phyloP scores from a whole-genome alignment of 2,329 filamentous ascomycete genomes.

The Epichloe coenophiala region DNA sequence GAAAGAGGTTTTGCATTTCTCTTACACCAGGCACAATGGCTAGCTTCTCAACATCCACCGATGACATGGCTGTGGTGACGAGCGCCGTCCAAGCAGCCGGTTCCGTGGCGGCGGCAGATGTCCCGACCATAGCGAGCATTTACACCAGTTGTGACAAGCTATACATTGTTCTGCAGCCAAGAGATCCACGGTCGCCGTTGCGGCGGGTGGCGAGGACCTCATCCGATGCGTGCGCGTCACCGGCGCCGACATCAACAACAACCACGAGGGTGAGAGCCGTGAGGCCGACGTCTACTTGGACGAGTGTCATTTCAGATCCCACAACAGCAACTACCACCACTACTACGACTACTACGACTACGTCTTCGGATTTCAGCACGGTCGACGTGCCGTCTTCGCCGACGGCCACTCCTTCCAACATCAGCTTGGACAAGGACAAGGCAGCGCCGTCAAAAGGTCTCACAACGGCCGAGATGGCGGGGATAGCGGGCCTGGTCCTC shows the following conservation, averaged over 20 bases:
- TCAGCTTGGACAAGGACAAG: background rate
- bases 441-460: background rate
- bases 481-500: background rate
- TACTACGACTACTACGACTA: background rate
- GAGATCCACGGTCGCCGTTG: background rate
- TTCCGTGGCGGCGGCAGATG: background rate
- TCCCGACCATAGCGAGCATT: background rate
- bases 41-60: too few species aligned
- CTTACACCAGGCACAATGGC: too few species aligned
- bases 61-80: too few species aligned
- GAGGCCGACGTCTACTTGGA: background rate
- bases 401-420: background rate
- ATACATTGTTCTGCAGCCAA: background rate
- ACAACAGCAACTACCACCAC: background rate
- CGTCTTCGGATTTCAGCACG: too few species aligned
- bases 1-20: too few species aligned
- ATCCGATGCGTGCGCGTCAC: background rate
- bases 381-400: background rate
- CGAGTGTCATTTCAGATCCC: background rate
- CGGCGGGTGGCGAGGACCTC: background rate
- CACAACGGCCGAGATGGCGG: background rate
- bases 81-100: too few species aligned
- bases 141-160: background rate
- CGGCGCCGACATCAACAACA: background rate
- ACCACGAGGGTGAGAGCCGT: background rate